Percentiles rank a stretch among this genome's conserved stretches.
These are phyloP conservation scores for Dactylorhiza incarnata DNA, from an alignment of 106 monocot genomes.

Conservation along the genomic window DNA sequence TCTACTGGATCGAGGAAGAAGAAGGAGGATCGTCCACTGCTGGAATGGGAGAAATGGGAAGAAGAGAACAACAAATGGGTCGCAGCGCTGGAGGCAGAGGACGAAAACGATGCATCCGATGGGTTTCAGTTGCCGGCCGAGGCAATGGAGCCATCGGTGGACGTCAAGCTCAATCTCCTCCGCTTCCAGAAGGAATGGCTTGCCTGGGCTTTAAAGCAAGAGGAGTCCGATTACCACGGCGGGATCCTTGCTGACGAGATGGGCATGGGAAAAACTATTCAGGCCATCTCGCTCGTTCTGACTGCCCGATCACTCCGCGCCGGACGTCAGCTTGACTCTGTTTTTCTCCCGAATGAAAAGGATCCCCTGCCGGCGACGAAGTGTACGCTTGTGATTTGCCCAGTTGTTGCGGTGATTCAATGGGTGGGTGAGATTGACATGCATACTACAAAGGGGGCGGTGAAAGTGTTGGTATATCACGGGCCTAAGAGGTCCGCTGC, in stretches of 20 bases:
- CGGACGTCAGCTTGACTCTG: neutral
- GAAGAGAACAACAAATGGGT: slow-evolving; percentile 49
- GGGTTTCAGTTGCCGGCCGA: slow-evolving; percentile 2
- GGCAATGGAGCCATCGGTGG: slow-evolving; percentile 36
- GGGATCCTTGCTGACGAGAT: slow-evolving; percentile 91
- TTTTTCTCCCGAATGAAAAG: neutral
- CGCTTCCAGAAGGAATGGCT: slow-evolving; percentile 93
- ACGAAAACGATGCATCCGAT: neutral
- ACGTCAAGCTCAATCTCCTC: slow-evolving; percentile 51
- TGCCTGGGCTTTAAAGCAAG: slow-evolving; percentile 73
- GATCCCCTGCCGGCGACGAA: slow-evolving; percentile 6
- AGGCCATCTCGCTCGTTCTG: slow-evolving; percentile 76
- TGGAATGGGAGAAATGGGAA: slow-evolving; percentile 40
- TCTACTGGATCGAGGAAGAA: neutral
- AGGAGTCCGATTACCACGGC: slow-evolving; percentile 39
- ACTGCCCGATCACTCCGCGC: slow-evolving; percentile 31
- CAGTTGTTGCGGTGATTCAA: slow-evolving; percentile 78
- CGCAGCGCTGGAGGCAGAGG: slow-evolving; percentile 3
- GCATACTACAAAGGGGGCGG: slow-evolving; percentile 44
- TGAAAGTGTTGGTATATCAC: slow-evolving; percentile 35
- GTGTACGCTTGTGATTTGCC: slow-evolving; percentile 76
- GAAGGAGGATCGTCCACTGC: neutral
- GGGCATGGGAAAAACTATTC: slow-evolving; percentile 98
- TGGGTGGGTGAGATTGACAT: slow-evolving; percentile 73
- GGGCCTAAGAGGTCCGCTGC: slow-evolving; percentile 21